Conservation (phyloP, 2,329 filamentous ascomycete species). For the Xylariaceae sp. region DNA sequence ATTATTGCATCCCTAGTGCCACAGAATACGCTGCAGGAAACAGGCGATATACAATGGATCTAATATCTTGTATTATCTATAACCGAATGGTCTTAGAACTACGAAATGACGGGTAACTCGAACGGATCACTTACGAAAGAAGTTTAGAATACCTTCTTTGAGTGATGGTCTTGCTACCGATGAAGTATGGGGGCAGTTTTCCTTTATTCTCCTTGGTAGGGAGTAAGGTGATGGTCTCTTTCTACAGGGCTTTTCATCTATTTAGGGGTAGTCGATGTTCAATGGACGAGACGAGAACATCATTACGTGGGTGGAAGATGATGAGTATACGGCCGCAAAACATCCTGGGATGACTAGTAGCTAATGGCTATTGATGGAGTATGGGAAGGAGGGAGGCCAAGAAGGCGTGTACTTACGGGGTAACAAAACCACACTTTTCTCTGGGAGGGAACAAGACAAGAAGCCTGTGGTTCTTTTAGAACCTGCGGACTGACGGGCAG, state of each 20-base stretch:
- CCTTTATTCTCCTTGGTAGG: constrained; percentile 19
- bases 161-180: neutral
- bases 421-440: constrained; percentile 6
- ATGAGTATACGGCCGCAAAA: constrained; percentile 23
- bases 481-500: constrained; percentile 5
- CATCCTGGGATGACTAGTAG: constrained; percentile 14
- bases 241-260: constrained; percentile 13
- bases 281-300: constrained; percentile 11
- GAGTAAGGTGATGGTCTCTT: constrained; percentile 21
- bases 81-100: constrained; percentile 9
- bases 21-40: neutral
- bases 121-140: neutral
- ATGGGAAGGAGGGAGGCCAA: constrained; percentile 8
- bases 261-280: constrained; percentile 9
- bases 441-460: constrained; percentile 12
- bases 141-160: neutral
- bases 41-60: constrained; percentile 16
- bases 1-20: constrained; percentile 1
- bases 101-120: constrained; percentile 3
- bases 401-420: constrained; percentile 1
- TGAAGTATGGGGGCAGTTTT: constrained; percentile 16
- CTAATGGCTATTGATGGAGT: constrained; percentile 4
- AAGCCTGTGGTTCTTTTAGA: neutral
- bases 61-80: constrained; percentile 32
- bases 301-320: constrained; percentile 23